Evolutionary conservation across 495 filamentous ascomycete species (phyloP).

Genomic region (Penicillium pulvis): DNA sequence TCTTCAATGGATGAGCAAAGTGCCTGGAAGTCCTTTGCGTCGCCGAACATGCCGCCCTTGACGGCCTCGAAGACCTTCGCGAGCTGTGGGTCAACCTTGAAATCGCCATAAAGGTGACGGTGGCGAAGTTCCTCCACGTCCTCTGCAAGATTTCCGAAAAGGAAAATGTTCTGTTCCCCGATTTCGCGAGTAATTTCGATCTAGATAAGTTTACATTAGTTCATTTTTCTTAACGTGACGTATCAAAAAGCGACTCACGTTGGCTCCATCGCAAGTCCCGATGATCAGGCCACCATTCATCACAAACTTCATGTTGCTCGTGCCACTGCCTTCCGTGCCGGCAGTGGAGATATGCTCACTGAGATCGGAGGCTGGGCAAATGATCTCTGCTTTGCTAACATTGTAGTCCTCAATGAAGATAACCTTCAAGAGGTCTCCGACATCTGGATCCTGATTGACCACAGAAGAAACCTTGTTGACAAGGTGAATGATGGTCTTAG

Average conservation of each 20-base stretch:
- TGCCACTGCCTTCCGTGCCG: conserved; percentile 77
- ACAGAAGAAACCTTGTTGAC: conserved; percentile 91
- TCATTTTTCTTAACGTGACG: background rate
- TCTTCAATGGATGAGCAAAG: conserved; percentile 81
- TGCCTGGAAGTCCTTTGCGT: conserved; percentile 71
- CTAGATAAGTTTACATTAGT: conserved; percentile 40
- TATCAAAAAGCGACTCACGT: conserved; percentile 59
- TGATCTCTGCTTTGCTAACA: conserved; percentile 97
- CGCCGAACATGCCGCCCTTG: conserved; percentile 74
- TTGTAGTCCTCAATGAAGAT: conserved; percentile 99
- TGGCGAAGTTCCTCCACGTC: conserved; percentile 97
- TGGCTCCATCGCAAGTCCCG: conserved; percentile 96
- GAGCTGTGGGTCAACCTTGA: conserved; percentile 75
- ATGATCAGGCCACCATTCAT: conserved; percentile 96
- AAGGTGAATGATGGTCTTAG: conserved; percentile 96
- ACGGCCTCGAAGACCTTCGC: conserved; percentile 82
- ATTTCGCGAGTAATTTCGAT: conserved; percentile 99
- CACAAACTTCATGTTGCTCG: conserved; percentile 97
- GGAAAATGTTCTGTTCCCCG: conserved; percentile 94
- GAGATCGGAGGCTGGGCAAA: conserved; percentile 90
- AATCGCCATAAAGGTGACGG: conserved; percentile 78
- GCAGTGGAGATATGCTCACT: conserved; percentile 99
- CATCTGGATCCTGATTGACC: conserved; percentile 87
- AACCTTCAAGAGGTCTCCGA: conserved; percentile 94
- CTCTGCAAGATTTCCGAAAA: conserved; percentile 95